phyloP scores from a whole-genome alignment of 108 stramenopile species.

The Pseudonitzschia multistriata region DNA sequence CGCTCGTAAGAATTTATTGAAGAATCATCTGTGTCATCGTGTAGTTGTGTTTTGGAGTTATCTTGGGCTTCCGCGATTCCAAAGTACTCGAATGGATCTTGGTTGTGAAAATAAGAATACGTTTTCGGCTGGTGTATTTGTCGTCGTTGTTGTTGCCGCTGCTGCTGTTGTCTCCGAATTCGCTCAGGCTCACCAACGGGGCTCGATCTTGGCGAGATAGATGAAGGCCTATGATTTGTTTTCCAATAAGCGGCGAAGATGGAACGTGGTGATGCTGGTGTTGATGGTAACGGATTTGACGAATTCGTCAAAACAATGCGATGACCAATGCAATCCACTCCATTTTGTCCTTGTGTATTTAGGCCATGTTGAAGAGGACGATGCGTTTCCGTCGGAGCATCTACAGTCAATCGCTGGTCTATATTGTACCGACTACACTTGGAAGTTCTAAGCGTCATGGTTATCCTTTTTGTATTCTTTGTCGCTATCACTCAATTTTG shows the following conservation, averaged over 20 bases:
- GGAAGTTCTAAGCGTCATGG: background rate
- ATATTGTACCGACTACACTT: background rate
- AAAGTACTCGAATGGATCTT: background rate
- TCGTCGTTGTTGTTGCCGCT: background rate
- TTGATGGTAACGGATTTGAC: background rate
- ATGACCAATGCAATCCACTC: background rate
- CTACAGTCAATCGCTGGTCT: constrained; percentile 3
- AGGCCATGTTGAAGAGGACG: background rate
- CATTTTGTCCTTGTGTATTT: background rate
- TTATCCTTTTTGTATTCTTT: background rate
- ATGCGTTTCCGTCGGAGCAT: background rate
- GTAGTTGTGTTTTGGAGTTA: background rate
- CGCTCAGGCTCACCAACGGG: background rate
- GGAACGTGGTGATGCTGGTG: background rate
- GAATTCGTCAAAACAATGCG: background rate
- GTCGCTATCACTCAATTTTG: background rate
- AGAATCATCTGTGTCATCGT: background rate
- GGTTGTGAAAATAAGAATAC: background rate
- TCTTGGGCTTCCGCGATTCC: background rate
- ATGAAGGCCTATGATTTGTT: background rate
- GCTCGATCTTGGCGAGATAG: background rate
- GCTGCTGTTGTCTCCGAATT: background rate
- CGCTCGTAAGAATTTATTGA: background rate
- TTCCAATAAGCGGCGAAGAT: background rate
- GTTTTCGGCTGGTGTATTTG: background rate